These are phyloP conservation scores for Erigeron canadensis DNA, from an alignment of 129 eudicot genomes.

Conservation along the genomic window DNA sequence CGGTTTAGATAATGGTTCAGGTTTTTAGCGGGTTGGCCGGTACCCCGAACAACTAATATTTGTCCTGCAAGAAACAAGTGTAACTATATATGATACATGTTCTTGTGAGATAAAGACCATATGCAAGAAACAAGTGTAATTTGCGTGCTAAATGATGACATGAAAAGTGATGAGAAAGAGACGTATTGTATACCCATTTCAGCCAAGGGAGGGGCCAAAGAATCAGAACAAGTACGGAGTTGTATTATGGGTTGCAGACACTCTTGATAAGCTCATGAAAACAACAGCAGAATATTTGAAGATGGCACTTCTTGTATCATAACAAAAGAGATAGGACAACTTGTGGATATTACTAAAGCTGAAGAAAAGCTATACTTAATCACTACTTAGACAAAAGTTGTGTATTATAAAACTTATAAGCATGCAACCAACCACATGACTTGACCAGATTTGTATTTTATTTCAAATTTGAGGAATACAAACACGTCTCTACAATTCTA, in stretches of 20 bases:
- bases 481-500: too few species aligned
- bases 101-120: too few species aligned
- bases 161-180: constrained; percentile 45
- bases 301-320: constrained; percentile 41
- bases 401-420: background rate
- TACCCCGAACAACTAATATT: too few species aligned
- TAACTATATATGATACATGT: too few species aligned
- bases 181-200: constrained; percentile 69
- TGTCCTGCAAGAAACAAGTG: too few species aligned
- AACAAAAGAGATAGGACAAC: constrained; percentile 71
- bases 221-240: constrained; percentile 4
- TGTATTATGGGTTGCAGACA: constrained; percentile 18
- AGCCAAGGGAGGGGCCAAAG: constrained; percentile 65
- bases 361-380: constrained; percentile 58
- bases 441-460: too few species aligned
- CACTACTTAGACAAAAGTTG: constrained; percentile 29
- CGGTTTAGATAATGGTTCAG: too few species aligned
- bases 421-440: too few species aligned
- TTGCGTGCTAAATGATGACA: too few species aligned
- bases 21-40: too few species aligned
- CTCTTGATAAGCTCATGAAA: constrained; percentile 9
- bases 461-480: too few species aligned
- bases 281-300: constrained; percentile 45
- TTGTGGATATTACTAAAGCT: constrained; percentile 54
- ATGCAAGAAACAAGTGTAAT: too few species aligned